Base-by-base conservation (phyloP, 2,329 filamentous ascomycete species). In the Diaporthe citriasiana region DNA sequence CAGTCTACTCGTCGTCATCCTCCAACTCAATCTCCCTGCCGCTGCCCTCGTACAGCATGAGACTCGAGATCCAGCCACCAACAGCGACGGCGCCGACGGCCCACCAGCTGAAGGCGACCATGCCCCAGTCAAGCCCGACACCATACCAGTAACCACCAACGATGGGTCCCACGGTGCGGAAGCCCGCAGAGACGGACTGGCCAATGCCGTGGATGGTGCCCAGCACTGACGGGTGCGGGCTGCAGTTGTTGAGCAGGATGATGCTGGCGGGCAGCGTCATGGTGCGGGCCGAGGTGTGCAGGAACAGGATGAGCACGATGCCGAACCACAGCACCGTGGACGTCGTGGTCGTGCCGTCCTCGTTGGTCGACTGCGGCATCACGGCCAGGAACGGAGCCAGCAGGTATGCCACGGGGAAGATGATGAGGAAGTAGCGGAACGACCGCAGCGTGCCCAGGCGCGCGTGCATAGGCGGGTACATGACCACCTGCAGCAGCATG, bases 221-320 rank as follows among this genome's bases (percentile, higher is more conserved):
- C 22, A 91, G 81, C 3, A 90, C 89, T 60, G 85, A 88, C 0
- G 88, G 89, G 77, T 90, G 88, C 0, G 90, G 89, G 51, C 87
- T 89, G 77, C 88, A 89, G 78, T 92, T 91, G 77, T 91, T 91
- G 56, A 91, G 82, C 12, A 91, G 81, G 72, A 91, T 90, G 47
- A 90, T 89, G 78, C 87, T 89, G 4, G 88, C 88, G 0, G 89
- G 89, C 12, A 89, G 82, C 0, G 88, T 88, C 78, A 95, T 94
- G 0, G 94, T 96, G 38, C 93, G 87, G 0, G 92, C 93, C 5
- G 92, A 85, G 22, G 95, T 93, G 79, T 95, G 93, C 12, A 95
- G 80, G 22, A 90, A 85, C 1, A 94, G 85, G 1, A 94, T 91
- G 2, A 89, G 79, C 0, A 87, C 85, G 73, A 94, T 91, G 22